Evolutionary conservation across 345 rosid species (phyloP).

Genomic region (Populus nigra): DNA sequence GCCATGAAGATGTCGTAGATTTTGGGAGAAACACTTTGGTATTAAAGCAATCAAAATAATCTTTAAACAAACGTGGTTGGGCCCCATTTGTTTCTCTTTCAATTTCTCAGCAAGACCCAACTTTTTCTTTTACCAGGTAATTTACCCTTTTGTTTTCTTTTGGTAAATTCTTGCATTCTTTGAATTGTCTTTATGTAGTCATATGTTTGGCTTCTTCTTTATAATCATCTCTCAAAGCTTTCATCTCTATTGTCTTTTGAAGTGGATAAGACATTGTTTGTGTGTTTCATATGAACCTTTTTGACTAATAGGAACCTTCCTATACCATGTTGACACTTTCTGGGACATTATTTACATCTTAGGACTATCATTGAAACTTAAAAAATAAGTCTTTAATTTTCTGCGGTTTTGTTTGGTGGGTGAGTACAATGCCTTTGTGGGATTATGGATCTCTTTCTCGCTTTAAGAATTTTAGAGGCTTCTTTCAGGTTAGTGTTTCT

Average conservation of each 20-base stretch:
- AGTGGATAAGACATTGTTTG: background rate
- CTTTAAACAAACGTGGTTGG: background rate
- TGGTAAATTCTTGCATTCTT: background rate
- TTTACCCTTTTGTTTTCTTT: background rate
- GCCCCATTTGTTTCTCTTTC: background rate
- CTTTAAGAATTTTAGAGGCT: slow-evolving; percentile 20
- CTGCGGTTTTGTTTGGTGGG: slow-evolving; percentile 4
- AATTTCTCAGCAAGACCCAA: background rate
- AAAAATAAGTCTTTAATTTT: background rate
- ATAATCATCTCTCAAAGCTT: background rate
- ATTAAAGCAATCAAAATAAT: background rate
- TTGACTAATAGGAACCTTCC: slow-evolving; percentile 5
- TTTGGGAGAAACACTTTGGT: background rate
- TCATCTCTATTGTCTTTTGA: background rate
- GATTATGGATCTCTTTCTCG: slow-evolving; percentile 25
- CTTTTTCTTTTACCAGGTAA: background rate
- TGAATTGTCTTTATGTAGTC: background rate
- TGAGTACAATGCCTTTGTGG: slow-evolving; percentile 35
- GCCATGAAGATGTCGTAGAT: background rate
- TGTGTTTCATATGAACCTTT: background rate
- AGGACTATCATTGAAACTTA: background rate
- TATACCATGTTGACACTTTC: background rate
- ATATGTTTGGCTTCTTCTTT: background rate
- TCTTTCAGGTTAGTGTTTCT: slow-evolving; percentile 28
- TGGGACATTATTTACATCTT: background rate